Percentiles rank a stretch among this genome's conserved stretches.
phyloP scores from a whole-genome alignment of 2,329 filamentous ascomycete genomes.

The Ceratocystis albifundus region DNA sequence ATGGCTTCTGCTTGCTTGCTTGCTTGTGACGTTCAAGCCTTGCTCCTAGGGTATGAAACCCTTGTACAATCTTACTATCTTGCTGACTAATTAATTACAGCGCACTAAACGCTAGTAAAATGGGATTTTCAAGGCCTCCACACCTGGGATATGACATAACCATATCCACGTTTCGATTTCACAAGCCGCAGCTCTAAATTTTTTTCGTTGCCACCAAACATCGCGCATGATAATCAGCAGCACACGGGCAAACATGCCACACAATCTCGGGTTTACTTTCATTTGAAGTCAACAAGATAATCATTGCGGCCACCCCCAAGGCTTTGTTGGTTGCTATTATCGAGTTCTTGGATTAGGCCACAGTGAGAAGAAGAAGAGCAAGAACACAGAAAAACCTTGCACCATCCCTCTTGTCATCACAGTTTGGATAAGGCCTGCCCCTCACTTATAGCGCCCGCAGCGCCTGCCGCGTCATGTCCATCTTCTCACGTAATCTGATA shows the following conservation, averaged over 20 bases:
- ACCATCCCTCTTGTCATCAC: background rate
- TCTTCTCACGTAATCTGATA: background rate
- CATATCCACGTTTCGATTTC: background rate
- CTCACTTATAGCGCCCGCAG: too few species aligned
- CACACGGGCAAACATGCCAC: background rate
- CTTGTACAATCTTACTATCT: too few species aligned
- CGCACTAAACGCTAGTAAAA: background rate
- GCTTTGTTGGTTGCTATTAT: background rate
- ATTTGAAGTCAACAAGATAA: background rate
- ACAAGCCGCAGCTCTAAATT: background rate
- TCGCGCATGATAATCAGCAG: background rate
- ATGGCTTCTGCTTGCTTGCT: too few species aligned
- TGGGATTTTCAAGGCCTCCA: background rate
- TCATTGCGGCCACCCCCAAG: background rate
- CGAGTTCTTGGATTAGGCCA: background rate
- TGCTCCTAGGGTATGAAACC: too few species aligned
- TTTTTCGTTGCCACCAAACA: background rate
- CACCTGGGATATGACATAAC: background rate
- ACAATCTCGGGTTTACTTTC: background rate
- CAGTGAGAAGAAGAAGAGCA: background rate
- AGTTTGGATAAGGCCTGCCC: background rate
- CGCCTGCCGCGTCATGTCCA: background rate
- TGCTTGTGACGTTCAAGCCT: too few species aligned
- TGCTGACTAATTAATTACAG: background rate
- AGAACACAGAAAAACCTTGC: slow-evolving; percentile 7